Evolutionary conservation across 2,329 filamentous ascomycete genomes (phyloP).

Genomic region (Trichoderma brevicompactum): DNA sequence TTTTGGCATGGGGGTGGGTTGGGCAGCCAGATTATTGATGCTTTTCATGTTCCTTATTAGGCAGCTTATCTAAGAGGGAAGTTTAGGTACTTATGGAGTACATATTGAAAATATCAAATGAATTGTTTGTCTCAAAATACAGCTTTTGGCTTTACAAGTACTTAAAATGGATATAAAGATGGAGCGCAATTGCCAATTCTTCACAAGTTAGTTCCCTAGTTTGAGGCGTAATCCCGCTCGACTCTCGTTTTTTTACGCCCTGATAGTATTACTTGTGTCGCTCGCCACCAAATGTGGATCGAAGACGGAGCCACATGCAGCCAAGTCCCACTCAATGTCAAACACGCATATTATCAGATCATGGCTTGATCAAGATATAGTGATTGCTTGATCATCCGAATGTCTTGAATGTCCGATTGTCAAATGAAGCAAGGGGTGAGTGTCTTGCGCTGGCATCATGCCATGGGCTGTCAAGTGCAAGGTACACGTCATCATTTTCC

Average conservation of each 20-base stretch:
- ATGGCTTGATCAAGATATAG: slow-evolving; percentile 4
- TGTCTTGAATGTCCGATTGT: background rate
- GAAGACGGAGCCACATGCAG: background rate
- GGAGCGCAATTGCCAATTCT: too few species aligned
- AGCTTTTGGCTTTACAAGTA: too few species aligned
- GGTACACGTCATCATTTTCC: background rate
- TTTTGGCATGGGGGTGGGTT: background rate
- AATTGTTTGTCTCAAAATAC: too few species aligned
- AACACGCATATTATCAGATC: slow-evolving; percentile 6
- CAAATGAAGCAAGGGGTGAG: background rate
- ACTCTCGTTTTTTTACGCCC: too few species aligned
- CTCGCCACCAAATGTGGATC: slow-evolving; percentile 19
- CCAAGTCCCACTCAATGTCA: slow-evolving; percentile 16
- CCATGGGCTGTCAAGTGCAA: background rate
- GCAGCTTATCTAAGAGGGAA: background rate
- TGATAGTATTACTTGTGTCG: background rate
- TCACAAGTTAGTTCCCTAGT: too few species aligned
- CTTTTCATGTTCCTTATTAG: background rate
- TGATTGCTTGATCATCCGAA: background rate
- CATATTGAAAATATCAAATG: too few species aligned
- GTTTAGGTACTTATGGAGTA: too few species aligned
- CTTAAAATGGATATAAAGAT: too few species aligned
- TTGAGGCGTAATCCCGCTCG: too few species aligned
- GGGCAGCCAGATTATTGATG: background rate
- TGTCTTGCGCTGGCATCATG: background rate